A percentile compares a stretch with the other conserved stretches of the same genome.
Conservation (phyloP, 2,329 filamentous ascomycete genomes). For the Alternaria sp. region DNA sequence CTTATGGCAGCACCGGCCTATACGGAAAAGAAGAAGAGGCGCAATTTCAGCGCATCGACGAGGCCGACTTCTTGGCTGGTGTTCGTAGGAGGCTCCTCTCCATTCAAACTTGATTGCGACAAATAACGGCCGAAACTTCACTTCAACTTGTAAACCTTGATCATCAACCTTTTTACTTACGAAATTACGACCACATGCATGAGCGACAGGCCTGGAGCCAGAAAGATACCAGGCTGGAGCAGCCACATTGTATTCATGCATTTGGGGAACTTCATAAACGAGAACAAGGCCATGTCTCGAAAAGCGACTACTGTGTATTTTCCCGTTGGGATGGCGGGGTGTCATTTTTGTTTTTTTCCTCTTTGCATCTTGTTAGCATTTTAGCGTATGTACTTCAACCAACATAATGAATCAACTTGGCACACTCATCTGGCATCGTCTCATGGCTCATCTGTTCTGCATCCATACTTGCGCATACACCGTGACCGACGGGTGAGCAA, state of each 20-base stretch:
- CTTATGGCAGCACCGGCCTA: constrained; percentile 59
- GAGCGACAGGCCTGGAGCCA: constrained; percentile 44
- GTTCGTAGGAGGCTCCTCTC: constrained; percentile 47
- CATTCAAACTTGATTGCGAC: constrained; percentile 46
- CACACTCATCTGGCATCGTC: not conserved
- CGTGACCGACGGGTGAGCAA: not conserved
- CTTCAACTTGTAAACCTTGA: constrained; percentile 34
- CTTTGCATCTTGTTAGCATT: constrained; percentile 22
- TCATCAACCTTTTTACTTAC: constrained; percentile 27
- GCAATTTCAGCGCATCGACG: constrained; percentile 50
- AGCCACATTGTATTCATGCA: constrained; percentile 33
- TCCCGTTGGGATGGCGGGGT: constrained; percentile 20
- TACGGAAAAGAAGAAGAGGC: constrained; percentile 59
- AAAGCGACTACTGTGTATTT: constrained; percentile 24
- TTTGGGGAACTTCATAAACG: constrained; percentile 21
- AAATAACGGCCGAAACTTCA: constrained; percentile 20
- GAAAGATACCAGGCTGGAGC: constrained; percentile 41
- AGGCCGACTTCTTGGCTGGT: constrained; percentile 51
- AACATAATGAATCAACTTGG: constrained; percentile 15
- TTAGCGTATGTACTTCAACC: constrained; percentile 24
- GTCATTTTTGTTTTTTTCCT: not conserved
- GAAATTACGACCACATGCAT: constrained; percentile 41
- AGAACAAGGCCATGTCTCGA: constrained; percentile 14
- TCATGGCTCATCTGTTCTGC: not conserved
- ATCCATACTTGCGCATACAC: no score